These are phyloP conservation scores for Yamadazyma philogaea DNA, from an alignment of 805 yeast genomes.

Conservation along the genomic window DNA sequence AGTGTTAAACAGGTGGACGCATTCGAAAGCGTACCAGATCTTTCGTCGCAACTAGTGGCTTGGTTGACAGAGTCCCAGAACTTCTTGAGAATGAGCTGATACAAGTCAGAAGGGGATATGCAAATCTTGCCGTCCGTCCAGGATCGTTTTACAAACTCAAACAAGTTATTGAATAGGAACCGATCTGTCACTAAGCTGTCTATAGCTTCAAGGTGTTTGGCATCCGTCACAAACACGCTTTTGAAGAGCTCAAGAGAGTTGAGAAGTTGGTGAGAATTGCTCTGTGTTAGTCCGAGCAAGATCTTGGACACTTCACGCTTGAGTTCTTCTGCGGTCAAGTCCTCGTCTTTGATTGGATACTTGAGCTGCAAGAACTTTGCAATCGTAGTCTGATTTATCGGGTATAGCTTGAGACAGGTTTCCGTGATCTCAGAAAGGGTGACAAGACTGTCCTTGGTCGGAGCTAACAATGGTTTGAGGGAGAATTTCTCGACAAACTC, in stretches of 20 bases:
- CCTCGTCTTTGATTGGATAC: constrained; percentile 13
- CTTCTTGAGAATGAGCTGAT: constrained; percentile 20
- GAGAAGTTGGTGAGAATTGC: constrained; percentile 22
- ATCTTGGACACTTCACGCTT: constrained; percentile 28
- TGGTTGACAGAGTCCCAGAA: constrained; percentile 34
- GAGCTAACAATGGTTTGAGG: constrained; percentile 17
- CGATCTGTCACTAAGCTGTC: constrained; percentile 26
- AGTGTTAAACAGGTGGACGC: constrained; percentile 25
- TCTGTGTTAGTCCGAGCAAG: constrained; percentile 20
- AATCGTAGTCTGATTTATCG: constrained; percentile 35
- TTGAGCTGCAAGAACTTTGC: constrained; percentile 25
- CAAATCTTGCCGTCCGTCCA: constrained; percentile 11
- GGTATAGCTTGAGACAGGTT: constrained; percentile 32
- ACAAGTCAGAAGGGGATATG: constrained; percentile 13
- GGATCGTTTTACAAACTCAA: constrained; percentile 21
- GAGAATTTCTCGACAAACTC: constrained; percentile 17
- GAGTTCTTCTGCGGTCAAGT: constrained; percentile 10
- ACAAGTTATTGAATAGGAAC: constrained; percentile 26
- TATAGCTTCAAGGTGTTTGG: constrained; percentile 12
- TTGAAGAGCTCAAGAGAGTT: constrained; percentile 20
- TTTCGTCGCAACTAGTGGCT: constrained; percentile 33
- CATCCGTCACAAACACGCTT: constrained; percentile 17
- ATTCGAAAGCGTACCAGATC: constrained; percentile 25
- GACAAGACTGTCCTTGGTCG: constrained; percentile 16
- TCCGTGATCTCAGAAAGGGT: constrained; percentile 21